Evolutionary conservation across 2,329 filamentous ascomycete species (phyloP).

Genomic region (Fusarium tanahbumbuense): DNA sequence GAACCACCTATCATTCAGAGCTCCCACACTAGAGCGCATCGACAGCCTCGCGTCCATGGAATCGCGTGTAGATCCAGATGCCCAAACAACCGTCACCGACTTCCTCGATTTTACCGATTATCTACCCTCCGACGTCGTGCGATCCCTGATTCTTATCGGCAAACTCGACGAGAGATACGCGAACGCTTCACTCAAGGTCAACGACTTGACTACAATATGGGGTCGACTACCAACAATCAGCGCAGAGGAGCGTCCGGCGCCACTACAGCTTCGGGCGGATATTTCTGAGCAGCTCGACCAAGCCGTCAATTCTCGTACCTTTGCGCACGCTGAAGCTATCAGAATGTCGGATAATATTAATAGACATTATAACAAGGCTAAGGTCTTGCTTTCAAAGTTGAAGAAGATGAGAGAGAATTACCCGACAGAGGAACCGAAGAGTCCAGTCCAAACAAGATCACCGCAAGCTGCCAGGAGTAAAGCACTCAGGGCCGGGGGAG

Average conservation of each 20-base stretch:
- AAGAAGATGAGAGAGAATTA: constrained; percentile 71
- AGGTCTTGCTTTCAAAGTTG: constrained; percentile 68
- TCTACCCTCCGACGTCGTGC: constrained; percentile 73
- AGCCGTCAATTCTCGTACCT: constrained; percentile 67
- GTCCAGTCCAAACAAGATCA: constrained; percentile 64
- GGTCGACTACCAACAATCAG: constrained; percentile 64
- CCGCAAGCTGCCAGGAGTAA: constrained; percentile 65
- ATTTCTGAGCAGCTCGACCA: constrained; percentile 69
- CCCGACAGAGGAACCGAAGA: constrained; percentile 65
- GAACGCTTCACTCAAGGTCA: constrained; percentile 65
- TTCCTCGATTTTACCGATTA: constrained; percentile 78
- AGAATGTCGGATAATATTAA: constrained; percentile 73
- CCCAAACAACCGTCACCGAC: constrained; percentile 75
- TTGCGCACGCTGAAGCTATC: constrained; percentile 70
- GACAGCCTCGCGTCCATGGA: constrained; percentile 56
- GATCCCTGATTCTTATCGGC: constrained; percentile 73
- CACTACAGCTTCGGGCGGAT: constrained; percentile 65
- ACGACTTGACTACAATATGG: constrained; percentile 69
- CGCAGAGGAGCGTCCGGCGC: constrained; percentile 59
- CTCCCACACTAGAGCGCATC: constrained; percentile 47
- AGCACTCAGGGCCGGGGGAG: constrained; percentile 57
- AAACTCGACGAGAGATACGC: constrained; percentile 70
- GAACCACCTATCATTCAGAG: constrained; percentile 44
- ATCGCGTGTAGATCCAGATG: constrained; percentile 71
- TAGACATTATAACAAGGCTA: constrained; percentile 70